Conservation (phyloP, 371 early-diverging fungal species). For the Ordospora colligata region DNA sequence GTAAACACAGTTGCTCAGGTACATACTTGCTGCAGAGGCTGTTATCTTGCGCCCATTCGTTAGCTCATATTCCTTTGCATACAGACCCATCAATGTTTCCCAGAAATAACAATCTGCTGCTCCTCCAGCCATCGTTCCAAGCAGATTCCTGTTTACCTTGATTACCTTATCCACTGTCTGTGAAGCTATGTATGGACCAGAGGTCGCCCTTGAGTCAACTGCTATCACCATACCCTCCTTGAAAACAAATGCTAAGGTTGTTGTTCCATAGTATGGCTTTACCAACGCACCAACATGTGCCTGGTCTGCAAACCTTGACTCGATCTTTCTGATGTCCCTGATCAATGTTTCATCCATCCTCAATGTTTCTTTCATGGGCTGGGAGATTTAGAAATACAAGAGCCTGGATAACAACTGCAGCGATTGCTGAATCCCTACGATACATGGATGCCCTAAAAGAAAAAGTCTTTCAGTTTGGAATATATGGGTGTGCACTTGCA, state of each 20-base stretch:
- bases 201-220: conserved; percentile 94
- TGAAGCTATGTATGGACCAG: conserved; percentile 92
- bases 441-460: conserved; percentile 8
- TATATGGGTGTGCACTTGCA: conserved; percentile 22
- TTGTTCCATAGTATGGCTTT: conserved; percentile 77
- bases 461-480: conserved; percentile 40
- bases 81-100: conserved; percentile 91
- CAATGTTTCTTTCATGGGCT: background rate
- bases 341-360: conserved; percentile 21
- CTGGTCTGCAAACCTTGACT: conserved; percentile 3
- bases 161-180: conserved; percentile 97
- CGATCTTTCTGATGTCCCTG: conserved; percentile 22
- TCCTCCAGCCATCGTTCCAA: conserved; percentile 99
- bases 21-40: conserved; percentile 92
- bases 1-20: conserved; percentile 86
- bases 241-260: conserved; percentile 94
- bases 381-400: background rate
- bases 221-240: conserved; percentile 90
- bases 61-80: conserved; percentile 80
- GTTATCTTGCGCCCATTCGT: conserved; percentile 92
- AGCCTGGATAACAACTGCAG: background rate
- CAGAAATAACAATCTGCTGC: conserved; percentile 99
- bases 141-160: conserved; percentile 92
- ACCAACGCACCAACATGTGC: background rate
- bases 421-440: background rate